Evolutionary conservation across 768 basidiomycete genomes (phyloP), one percentile per base, ranked within the genome.

Genomic region (Artomyces pyxidatus): DNA sequence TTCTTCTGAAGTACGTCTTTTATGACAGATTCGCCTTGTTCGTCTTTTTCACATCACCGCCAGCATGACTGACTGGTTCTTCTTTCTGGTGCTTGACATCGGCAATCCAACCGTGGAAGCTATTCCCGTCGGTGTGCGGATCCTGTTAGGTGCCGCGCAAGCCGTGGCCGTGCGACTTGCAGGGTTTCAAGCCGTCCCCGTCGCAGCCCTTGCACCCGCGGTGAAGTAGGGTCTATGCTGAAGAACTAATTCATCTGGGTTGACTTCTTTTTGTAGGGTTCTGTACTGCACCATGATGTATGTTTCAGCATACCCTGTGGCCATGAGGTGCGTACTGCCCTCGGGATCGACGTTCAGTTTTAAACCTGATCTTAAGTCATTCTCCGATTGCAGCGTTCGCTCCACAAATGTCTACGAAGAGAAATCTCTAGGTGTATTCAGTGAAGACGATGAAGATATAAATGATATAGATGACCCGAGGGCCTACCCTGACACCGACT

Each of bases 231-330:
- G 42, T 7, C 23, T 47, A 21, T 27, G 5, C 1, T 26, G n/a
- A 19, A 6, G 37, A n/a, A n/a, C 28, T 22, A 23, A 2, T 39
- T 17, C 70, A 12, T 21, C 2, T 57, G 88, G 86, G 61, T 85
- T 94, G n/a, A n/a, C 28, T 22, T 27, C 4, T 39, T 17, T 70
- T 14, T 21, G 1, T 57, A 88, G 86, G 61, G 85, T 94, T 0
- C 66, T 94, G 41, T 93, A 88, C 61, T 80, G 88, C 3, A 73
- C 93, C 59, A 94, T 93, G 93, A 97, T 95, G 92, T 91, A 88
- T 59, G 78, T 89, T 3, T 30, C 48, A 1, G 25, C 51, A 82
- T 84, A 85, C 60, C 84, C 85, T 12, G 82, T 88, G 57, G 83
- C 85, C 1, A 76, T 88, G 81, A 88, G 84, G 84, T 81, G 38